Evolutionary conservation across 495 filamentous ascomycete species (phyloP).

Genomic region (Bacidia rubella): DNA sequence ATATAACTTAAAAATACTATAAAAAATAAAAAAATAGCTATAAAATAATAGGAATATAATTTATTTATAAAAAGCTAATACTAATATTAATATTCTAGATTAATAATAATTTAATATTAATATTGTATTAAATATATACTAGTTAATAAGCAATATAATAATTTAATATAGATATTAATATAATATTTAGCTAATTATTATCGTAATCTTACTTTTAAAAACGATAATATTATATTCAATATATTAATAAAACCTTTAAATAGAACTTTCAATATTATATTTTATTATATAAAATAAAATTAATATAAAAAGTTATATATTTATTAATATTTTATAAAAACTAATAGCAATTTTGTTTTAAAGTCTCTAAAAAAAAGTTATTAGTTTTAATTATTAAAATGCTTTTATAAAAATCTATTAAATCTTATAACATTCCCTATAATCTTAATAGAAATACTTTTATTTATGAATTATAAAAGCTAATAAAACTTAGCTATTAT

Average conservation of each 20-base stretch:
- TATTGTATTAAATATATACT: background rate
- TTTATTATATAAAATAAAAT: background rate
- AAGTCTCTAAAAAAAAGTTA: background rate
- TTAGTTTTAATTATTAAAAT: background rate
- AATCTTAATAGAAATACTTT: background rate
- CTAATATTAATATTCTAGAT: background rate
- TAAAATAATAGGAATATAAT: background rate
- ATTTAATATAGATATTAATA: background rate
- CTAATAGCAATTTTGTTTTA: background rate
- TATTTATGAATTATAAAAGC: background rate
- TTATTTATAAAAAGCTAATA: background rate
- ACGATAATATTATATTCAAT: background rate
- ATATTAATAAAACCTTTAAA: background rate
- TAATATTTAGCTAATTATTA: background rate
- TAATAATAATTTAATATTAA: background rate
- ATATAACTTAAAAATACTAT: background rate
- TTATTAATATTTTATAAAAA: background rate
- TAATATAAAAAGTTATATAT: background rate
- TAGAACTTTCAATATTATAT: too few relatives aligned
- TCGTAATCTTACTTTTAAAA: background rate
- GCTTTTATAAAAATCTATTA: background rate
- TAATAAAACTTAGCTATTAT: too few relatives aligned
- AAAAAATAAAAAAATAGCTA: background rate
- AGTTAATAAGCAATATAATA: slow-evolving; percentile 2
- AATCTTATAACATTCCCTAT: background rate